Evolutionary conservation across 441 rosid species (phyloP).

Genomic region (Gossypium armourianum): DNA sequence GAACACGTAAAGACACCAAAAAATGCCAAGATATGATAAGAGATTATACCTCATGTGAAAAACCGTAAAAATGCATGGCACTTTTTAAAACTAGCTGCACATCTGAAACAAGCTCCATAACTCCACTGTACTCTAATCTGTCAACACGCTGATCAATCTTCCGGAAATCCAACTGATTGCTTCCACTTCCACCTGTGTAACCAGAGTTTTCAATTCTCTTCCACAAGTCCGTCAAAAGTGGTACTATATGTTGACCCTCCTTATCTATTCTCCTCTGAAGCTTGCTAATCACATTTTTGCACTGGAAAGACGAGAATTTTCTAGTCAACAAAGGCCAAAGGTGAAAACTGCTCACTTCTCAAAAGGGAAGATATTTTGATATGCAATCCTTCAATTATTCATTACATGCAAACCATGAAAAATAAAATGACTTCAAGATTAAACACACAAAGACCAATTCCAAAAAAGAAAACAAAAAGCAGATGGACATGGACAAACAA

Average conservation of each 20-base stretch:
- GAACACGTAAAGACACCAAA: background rate
- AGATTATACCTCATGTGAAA: conserved; percentile 73
- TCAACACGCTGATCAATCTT: conserved; percentile 85
- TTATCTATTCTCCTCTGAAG: conserved; percentile 77
- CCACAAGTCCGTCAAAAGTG: conserved; percentile 83
- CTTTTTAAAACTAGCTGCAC: conserved; percentile 77
- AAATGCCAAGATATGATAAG: background rate
- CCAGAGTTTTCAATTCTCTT: conserved; percentile 63
- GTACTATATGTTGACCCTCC: conserved; percentile 92
- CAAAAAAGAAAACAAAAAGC: background rate
- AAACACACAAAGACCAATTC: background rate
- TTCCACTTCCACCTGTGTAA: conserved; percentile 46
- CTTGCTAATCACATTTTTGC: conserved; percentile 84
- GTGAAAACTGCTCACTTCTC: background rate
- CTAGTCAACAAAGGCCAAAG: conserved; percentile 3
- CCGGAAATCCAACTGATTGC: conserved; percentile 64
- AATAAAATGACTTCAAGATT: background rate
- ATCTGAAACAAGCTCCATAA: conserved; percentile 80
- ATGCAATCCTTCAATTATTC: background rate
- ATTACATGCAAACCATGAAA: background rate
- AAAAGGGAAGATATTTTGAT: background rate
- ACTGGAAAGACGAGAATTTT: conserved; percentile 37
- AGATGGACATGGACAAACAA: background rate
- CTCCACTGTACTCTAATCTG: conserved; percentile 62
- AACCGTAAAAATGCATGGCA: conserved; percentile 72